A percentile compares a stretch with the other conserved stretches of the same genome.
Conservation (phyloP, 177 flowering plant genomes). For the Telopea speciosissima region DNA sequence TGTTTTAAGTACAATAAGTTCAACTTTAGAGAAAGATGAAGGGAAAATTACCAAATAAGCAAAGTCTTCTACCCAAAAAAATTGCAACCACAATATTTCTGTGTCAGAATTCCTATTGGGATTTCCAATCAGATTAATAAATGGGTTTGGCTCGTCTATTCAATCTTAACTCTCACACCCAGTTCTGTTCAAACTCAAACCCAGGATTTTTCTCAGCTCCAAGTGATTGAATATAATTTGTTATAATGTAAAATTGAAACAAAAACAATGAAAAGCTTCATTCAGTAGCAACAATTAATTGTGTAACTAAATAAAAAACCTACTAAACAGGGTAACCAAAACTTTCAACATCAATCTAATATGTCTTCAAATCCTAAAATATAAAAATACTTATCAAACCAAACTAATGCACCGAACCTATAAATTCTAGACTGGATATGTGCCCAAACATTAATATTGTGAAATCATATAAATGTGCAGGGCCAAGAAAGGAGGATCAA, state of each 20-base stretch:
- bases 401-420: no score
- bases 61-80: background rate
- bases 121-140: background rate
- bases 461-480: no score
- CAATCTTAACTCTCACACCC: background rate
- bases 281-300: no score
- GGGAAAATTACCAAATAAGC: background rate
- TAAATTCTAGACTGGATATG: no score
- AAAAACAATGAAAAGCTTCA: background rate
- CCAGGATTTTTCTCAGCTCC: background rate
- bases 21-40: background rate
- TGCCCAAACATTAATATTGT: no score
- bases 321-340: no score
- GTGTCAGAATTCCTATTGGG: background rate
- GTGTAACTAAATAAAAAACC: no score
- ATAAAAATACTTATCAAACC: no score
- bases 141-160: background rate
- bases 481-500: no score
- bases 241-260: no score
- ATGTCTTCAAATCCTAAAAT: no score
- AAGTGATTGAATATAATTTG: background rate
- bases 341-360: no score
- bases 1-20: slow-evolving; percentile 17
- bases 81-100: background rate
- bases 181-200: background rate